These are phyloP conservation scores for Diplogelasinospora grovesii DNA, from an alignment of 495 filamentous ascomycete genomes.

Conservation along the genomic window DNA sequence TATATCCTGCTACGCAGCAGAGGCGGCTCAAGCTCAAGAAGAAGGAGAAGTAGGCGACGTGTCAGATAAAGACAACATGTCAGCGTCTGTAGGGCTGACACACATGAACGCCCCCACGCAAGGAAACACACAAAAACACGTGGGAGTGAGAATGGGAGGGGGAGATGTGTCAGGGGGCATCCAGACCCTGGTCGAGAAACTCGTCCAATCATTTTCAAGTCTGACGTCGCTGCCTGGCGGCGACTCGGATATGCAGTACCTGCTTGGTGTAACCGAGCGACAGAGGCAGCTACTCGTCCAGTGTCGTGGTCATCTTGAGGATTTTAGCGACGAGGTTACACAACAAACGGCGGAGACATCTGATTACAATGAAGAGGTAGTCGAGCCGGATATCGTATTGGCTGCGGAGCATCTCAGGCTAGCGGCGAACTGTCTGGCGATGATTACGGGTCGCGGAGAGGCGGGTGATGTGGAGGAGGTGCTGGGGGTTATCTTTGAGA, in stretches of 20 bases:
- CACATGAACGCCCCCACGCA: no score
- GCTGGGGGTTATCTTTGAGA: slow-evolving; percentile 95
- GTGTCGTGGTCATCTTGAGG: slow-evolving; percentile 61
- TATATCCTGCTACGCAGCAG: slow-evolving; percentile 60
- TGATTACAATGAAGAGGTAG: slow-evolving; percentile 28
- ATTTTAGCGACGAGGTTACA: slow-evolving; percentile 57
- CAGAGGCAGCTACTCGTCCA: slow-evolving; percentile 73
- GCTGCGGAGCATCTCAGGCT: slow-evolving; percentile 85
- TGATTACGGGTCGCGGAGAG: slow-evolving; percentile 82
- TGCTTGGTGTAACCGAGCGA: slow-evolving; percentile 82
- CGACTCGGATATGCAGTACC: slow-evolving; percentile 72
- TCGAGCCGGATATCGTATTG: slow-evolving; percentile 70
- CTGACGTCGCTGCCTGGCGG: slow-evolving; percentile 60
- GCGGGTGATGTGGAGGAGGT: slow-evolving; percentile 94
- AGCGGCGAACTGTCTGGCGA: slow-evolving; percentile 71
- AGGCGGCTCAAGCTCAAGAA: no score
- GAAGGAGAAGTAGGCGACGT: no score
- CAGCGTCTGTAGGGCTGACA: slow-evolving; percentile 18
- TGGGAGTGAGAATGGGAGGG: no score
- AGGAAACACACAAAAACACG: no score
- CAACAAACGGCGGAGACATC: slow-evolving; percentile 10
- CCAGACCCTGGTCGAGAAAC: slow-evolving; percentile 56
- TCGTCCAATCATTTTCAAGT: slow-evolving; percentile 60
- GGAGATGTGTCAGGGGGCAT: slow-evolving; percentile 60
- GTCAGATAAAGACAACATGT: background rate